Percentiles rank a stretch among this genome's conserved stretches.
phyloP scores from a whole-genome alignment of 1,139 yeast species.

The Wickerhamomyces sp. region DNA sequence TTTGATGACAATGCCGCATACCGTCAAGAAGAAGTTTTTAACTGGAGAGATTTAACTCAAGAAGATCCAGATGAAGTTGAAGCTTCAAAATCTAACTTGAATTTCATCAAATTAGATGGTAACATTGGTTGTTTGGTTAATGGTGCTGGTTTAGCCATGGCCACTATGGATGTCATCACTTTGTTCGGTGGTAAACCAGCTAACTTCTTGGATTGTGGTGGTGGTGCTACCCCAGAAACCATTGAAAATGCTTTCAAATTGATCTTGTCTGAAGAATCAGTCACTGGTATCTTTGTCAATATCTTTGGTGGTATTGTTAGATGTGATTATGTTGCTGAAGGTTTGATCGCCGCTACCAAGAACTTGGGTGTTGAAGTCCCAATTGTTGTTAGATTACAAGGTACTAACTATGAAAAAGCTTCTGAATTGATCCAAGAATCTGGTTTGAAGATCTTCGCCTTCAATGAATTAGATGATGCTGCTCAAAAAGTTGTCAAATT shows the following conservation, averaged over 20 bases:
- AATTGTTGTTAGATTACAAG: conserved; percentile 96
- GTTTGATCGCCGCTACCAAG: conserved; percentile 90
- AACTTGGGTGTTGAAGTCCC: conserved; percentile 88
- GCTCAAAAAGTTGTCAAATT: conserved; percentile 91
- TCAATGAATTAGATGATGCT: conserved; percentile 93
- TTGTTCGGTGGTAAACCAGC: conserved; percentile 99
- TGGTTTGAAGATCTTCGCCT: conserved; percentile 88
- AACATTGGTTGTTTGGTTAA: conserved; percentile 97
- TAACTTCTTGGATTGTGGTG: conserved; percentile 99
- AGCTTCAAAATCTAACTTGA: conserved; percentile 86
- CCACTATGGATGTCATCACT: conserved; percentile 99
- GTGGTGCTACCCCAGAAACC: conserved; percentile 98
- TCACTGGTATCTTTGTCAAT: conserved; percentile 94
- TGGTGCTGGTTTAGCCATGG: conserved; percentile 99
- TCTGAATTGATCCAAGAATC: conserved; percentile 81
- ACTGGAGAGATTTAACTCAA: conserved; percentile 96
- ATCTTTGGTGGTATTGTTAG: conserved; percentile 99
- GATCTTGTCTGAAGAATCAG: conserved; percentile 84
- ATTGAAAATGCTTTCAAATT: conserved; percentile 95
- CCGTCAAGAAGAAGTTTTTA: conserved; percentile 92
- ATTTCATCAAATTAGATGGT: conserved; percentile 97
- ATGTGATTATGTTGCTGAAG: conserved; percentile 98
- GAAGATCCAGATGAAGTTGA: conserved; percentile 97
- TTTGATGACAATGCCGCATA: conserved; percentile 95
- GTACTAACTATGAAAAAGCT: conserved; percentile 91